Percentiles rank a stretch among this genome's conserved stretches.
Conservation (phyloP, 208 protist species). For the Porcisia deanei region DNA sequence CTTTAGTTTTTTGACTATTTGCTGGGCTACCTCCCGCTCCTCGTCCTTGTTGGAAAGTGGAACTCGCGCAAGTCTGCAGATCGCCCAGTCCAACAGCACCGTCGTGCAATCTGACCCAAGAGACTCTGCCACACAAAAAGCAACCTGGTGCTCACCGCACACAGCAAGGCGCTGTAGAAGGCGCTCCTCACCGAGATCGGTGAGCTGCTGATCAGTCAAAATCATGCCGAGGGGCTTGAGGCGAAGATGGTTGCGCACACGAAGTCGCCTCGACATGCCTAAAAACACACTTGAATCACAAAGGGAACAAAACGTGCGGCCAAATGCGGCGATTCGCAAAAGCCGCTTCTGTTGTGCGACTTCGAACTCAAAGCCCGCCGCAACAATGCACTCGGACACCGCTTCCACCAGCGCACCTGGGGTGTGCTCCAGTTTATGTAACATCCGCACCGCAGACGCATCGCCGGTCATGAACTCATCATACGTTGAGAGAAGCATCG, state of each 20-base stretch:
- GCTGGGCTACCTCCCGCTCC: constrained; percentile 38
- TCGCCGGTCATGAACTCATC: constrained; percentile 83
- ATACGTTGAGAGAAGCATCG: constrained; percentile 67
- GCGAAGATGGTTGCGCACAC: constrained; percentile 90
- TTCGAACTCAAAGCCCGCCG: constrained; percentile 87
- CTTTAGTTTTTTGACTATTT: constrained; percentile 57
- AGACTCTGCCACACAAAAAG: constrained; percentile 71
- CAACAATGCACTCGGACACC: constrained; percentile 87
- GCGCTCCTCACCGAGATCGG: constrained; percentile 45
- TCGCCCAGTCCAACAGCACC: constrained; percentile 95
- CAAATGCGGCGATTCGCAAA: constrained; percentile 92
- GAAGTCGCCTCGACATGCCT: constrained; percentile 66
- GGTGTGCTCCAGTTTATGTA: constrained; percentile 65
- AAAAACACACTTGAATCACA: constrained; percentile 88
- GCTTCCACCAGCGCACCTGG: constrained; percentile 58
- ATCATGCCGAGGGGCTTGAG: constrained; percentile 77
- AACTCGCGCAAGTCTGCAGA: constrained; percentile 74
- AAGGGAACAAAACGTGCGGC: constrained; percentile 90
- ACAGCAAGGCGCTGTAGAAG: constrained; percentile 81
- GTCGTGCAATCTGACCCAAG: constrained; percentile 62
- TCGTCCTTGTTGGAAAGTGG: constrained; percentile 13
- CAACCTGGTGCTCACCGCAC: constrained; percentile 86
- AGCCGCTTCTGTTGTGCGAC: constrained; percentile 79
- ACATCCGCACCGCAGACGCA: constrained; percentile 62
- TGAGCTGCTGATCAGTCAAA: constrained; percentile 88